Conservation (phyloP, 306 rosid genomes). For the Begonia peltatifolia region DNA sequence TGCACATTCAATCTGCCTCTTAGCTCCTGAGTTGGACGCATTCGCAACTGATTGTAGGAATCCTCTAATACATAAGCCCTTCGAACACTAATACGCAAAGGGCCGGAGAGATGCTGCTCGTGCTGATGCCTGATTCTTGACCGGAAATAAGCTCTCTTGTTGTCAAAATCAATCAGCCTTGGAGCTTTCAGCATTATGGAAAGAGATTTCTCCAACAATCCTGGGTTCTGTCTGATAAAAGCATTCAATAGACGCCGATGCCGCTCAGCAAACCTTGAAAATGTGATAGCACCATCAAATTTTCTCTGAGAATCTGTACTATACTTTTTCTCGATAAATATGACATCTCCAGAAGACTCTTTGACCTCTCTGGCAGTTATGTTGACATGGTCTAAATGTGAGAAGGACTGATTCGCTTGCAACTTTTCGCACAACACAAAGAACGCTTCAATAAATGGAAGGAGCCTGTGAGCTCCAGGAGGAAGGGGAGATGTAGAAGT, state of each 20-base stretch:
- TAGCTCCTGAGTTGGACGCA: conserved; percentile 84
- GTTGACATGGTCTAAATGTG: conserved; percentile 51
- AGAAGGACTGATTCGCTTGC: conserved; percentile 53
- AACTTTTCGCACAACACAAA: conserved; percentile 93
- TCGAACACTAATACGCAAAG: conserved; percentile 78
- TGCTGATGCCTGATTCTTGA: conserved; percentile 96
- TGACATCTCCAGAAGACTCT: conserved; percentile 62
- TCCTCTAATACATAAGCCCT: conserved; percentile 97
- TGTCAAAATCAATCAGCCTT: conserved; percentile 90
- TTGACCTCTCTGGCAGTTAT: conserved; percentile 90
- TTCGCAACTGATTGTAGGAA: conserved; percentile 86
- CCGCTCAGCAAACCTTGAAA: conserved; percentile 89
- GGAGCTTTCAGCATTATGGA: conserved; percentile 95
- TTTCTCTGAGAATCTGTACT: conserved; percentile 53
- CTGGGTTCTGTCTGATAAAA: conserved; percentile 89
- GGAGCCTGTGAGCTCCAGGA: conserved; percentile 90
- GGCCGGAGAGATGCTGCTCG: conserved; percentile 83
- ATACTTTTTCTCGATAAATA: conserved; percentile 22
- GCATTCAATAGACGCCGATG: conserved; percentile 94
- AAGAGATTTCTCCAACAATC: conserved; percentile 90
- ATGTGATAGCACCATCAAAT: conserved; percentile 63
- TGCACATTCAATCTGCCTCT: conserved; percentile 89
- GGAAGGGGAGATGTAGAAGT: conserved; percentile 92
- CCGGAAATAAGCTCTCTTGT: conserved; percentile 87
- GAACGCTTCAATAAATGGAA: conserved; percentile 95